Percentiles rank a stretch among this genome's conserved stretches.
phyloP scores from a whole-genome alignment of 2,329 filamentous ascomycete species.

The Tolypocladium capitatum region DNA sequence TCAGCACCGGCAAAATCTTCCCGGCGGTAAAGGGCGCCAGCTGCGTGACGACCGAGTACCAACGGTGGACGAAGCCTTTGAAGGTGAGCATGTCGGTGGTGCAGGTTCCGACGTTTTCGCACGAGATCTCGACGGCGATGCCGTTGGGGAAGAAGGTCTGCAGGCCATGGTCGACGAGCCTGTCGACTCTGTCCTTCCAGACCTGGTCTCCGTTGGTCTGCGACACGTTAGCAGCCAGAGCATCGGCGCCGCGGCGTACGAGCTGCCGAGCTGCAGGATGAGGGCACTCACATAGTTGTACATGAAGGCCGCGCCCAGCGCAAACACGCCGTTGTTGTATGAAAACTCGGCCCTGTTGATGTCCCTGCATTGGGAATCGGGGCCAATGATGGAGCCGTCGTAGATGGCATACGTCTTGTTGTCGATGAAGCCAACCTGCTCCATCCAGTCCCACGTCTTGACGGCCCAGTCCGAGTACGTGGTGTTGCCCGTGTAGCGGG shows the following conservation, averaged over 20 bases:
- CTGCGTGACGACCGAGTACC: conserved; percentile 39
- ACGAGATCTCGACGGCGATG: conserved; percentile 48
- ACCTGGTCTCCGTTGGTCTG: conserved; percentile 32
- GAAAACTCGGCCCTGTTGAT: conserved; percentile 46
- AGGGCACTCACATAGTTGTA: conserved; percentile 36
- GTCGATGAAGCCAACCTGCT: conserved; percentile 43
- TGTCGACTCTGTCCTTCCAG: conserved; percentile 38
- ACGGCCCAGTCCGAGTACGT: conserved; percentile 53
- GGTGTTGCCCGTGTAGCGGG: conserved; percentile 52
- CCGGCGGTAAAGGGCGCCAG: conserved; percentile 39
- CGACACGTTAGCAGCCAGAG: conserved; percentile 1
- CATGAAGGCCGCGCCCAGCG: conserved; percentile 49
- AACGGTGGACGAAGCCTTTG: conserved; percentile 46
- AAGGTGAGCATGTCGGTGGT: conserved; percentile 51
- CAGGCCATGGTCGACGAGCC: conserved; percentile 22
- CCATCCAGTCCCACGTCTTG: conserved; percentile 50
- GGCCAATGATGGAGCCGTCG: conserved; percentile 39
- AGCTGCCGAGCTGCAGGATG: no score
- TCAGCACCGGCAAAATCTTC: conserved; percentile 37
- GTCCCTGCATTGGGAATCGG: conserved; percentile 41
- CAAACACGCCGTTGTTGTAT: conserved; percentile 45
- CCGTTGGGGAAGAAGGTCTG: conserved; percentile 39
- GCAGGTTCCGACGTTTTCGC: conserved; percentile 41
- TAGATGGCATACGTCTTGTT: conserved; percentile 43
- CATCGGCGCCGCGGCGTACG: no score